Conservation (phyloP, 108 stramenopile species). For the Discostella pseudostelligera region DNA sequence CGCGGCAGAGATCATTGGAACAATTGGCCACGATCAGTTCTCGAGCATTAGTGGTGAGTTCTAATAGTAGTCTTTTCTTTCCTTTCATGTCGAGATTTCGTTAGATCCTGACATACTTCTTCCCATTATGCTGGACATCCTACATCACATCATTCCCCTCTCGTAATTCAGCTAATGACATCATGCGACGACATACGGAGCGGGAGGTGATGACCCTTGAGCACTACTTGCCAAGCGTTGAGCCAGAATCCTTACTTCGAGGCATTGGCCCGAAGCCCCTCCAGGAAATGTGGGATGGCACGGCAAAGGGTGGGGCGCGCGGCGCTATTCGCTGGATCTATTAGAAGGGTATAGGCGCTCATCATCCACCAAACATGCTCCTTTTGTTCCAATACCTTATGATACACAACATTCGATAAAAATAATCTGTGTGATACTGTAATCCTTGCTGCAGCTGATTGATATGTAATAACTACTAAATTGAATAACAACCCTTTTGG, state of each 20-base stretch:
- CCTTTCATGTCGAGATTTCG: neutral
- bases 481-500: no score
- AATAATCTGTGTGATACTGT: no score
- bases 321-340: constrained; percentile 2
- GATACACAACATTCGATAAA: no score
- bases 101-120: neutral
- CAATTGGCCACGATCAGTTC: constrained; percentile 34
- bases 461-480: no score
- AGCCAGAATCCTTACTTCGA: neutral
- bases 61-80: neutral
- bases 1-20: constrained; percentile 49
- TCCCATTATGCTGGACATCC: neutral
- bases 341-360: no score
- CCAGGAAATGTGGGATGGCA: constrained; percentile 9
- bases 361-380: no score
- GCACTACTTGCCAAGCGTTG: constrained; percentile 12
- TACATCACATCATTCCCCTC: no score
- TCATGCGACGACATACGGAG: neutral
- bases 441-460: no score
- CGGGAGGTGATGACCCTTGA: constrained; percentile 10
- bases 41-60: constrained; percentile 1
- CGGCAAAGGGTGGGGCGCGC: neutral
- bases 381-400: no score
- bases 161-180: constrained; percentile 8
- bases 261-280: neutral